Evolutionary conservation across 352 stramenopile species (phyloP).

Genomic region (Plasmopara muralis): DNA sequence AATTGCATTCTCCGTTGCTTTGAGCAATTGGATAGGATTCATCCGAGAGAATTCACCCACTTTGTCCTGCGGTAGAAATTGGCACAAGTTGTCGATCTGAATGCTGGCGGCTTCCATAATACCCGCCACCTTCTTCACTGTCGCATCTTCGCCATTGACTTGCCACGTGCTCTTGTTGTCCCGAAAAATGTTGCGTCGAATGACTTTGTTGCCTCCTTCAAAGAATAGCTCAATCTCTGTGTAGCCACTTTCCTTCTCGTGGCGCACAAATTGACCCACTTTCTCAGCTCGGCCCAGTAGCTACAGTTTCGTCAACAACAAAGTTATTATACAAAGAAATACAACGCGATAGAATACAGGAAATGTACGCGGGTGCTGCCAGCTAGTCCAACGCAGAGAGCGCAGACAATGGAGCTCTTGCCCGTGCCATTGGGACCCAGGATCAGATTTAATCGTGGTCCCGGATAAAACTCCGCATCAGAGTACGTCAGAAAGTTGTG

Average conservation of each 20-base stretch:
- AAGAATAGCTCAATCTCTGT: conserved; percentile 94
- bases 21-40: conserved; percentile 68
- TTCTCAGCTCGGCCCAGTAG: conserved; percentile 93
- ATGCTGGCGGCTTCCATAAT: conserved; percentile 89
- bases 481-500: conserved; percentile 94
- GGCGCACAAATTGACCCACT: conserved; percentile 86
- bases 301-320: conserved; percentile 19
- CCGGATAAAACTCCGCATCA: conserved; percentile 86
- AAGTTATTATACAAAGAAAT: background rate
- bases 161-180: conserved; percentile 84
- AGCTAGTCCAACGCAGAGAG: conserved; percentile 94
- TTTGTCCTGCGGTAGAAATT: conserved; percentile 98
- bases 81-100: conserved; percentile 97
- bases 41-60: conserved; percentile 88
- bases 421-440: conserved; percentile 96
- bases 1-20: conserved; percentile 74
- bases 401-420: conserved; percentile 94
- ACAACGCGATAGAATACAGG: background rate
- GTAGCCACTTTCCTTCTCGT: conserved; percentile 80
- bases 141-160: conserved; percentile 61
- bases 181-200: conserved; percentile 89
- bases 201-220: conserved; percentile 61
- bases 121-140: conserved; percentile 59
- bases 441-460: conserved; percentile 96
- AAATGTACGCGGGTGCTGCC: conserved; percentile 85